Base-by-base conservation (phyloP, 108 stramenopile genomes). In the Nitzschia palea region DNA sequence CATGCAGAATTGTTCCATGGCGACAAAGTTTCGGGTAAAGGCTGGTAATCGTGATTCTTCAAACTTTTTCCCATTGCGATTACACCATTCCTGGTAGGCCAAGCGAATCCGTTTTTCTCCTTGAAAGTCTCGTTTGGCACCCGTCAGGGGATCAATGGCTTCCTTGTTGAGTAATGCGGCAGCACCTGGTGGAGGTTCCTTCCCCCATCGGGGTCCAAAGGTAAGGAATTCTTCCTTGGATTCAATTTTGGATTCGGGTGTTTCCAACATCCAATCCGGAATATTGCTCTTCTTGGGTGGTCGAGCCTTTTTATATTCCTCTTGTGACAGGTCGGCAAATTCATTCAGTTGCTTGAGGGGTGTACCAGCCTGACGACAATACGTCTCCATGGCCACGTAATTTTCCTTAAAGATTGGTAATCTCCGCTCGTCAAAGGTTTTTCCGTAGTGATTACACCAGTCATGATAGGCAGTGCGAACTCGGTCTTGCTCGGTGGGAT, bases 71-170 rank as follows among this genome's bases (percentile, higher is more conserved):
- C 48, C 58, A 45, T 60, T 32, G 2, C 3, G 28, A 32, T 36
- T 45, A 44, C 68, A 70, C 68, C 68, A 70, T 28, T 47, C 58
- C 17, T 33, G 14, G 52, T 70, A 70, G n/a, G 58, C 47, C 18
- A 44, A 29, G 3, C 45, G 35, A 10, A 70, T 59, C 61, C 35
- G 4, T 12, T 59, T 25, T 9, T 59, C 58, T 48, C 47, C 47
- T 20, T 48, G 47, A 18, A 48, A 48, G n/a, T 48, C 47, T 20
- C 47, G 8, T 18, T 48, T 48, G 17, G 47, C 47, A 20, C 47
- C 47, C 47, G 47, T 48, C 18, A 48, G 18, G 15, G 47, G 47
- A 48, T 48, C 47, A 18, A 48, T 18, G n/a, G 47, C 47, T 20
- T 48, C 47, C 47, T 48, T 48, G 47, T 48, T 48, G 17, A 48